phyloP scores from a whole-genome alignment of 768 basidiomycete genomes.

The Filobasidium floriforme region DNA sequence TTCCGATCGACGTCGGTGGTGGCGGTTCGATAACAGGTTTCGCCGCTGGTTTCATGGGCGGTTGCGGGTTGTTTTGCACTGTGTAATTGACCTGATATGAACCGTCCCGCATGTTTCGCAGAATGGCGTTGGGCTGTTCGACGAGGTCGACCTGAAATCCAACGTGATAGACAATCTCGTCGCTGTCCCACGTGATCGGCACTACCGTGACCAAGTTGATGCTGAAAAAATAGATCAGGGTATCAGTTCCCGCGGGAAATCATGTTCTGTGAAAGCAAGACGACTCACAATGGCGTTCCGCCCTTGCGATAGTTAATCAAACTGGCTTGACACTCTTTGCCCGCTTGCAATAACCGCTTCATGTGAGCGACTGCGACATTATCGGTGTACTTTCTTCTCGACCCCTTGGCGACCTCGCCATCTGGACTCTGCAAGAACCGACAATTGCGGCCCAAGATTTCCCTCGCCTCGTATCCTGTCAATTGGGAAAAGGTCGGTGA shows the following conservation, averaged over 20 bases:
- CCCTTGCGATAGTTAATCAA: conserved; percentile 83
- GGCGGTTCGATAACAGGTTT: conserved; percentile 24
- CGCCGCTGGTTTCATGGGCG: conserved; percentile 31
- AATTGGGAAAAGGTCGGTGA: conserved; percentile 67
- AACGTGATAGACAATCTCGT: conserved; percentile 74
- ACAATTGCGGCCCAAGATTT: conserved; percentile 84
- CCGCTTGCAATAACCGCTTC: conserved; percentile 57
- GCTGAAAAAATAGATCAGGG: conserved; percentile 14
- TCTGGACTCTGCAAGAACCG: conserved; percentile 52
- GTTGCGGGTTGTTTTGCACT: conserved; percentile 38
- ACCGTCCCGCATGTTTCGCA: conserved; percentile 70
- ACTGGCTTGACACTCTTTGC: conserved; percentile 80
- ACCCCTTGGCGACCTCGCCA: conserved; percentile 53
- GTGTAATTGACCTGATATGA: conserved; percentile 64
- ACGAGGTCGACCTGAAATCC: conserved; percentile 94
- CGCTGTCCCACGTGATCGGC: conserved; percentile 65
- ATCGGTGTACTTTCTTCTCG: conserved; percentile 57
- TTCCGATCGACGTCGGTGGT: conserved; percentile 28
- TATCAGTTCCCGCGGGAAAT: background rate
- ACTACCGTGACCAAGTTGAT: conserved; percentile 86
- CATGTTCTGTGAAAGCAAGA: background rate
- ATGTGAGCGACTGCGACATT: conserved; percentile 61
- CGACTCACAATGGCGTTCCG: conserved; percentile 59
- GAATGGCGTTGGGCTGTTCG: conserved; percentile 73
- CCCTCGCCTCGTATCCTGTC: conserved; percentile 49